Percentiles rank a stretch among this genome's conserved stretches.
These are phyloP conservation scores for Yarrowia sp. DNA, from an alignment of 805 yeast genomes.

Conservation along the genomic window DNA sequence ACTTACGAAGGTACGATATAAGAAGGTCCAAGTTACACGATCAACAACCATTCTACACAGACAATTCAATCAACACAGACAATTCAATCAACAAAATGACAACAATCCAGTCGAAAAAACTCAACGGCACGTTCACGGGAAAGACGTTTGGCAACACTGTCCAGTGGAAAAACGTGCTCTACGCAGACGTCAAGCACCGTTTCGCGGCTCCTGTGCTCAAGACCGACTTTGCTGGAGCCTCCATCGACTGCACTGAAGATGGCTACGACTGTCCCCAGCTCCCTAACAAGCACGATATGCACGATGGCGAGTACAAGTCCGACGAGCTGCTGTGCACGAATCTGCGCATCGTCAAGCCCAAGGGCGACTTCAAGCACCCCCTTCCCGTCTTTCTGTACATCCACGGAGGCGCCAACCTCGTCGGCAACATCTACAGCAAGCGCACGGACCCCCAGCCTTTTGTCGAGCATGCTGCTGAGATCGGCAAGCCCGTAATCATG, in stretches of 20 bases:
- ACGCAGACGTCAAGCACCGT: constrained; percentile 19
- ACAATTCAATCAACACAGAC: too few species aligned
- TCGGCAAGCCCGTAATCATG: constrained; percentile 36
- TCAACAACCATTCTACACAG: too few species aligned
- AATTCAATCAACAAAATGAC: neutral
- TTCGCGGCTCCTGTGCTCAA: constrained; percentile 3
- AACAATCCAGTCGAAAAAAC: neutral
- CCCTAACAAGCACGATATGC: constrained; percentile 12
- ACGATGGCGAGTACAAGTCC: constrained; percentile 16
- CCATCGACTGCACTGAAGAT: constrained; percentile 7
- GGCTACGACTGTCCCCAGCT: constrained; percentile 18
- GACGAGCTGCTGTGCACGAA: constrained; percentile 37
- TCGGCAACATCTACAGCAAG: constrained; percentile 37
- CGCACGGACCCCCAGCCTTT: constrained; percentile 33
- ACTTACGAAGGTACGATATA: too few species aligned
- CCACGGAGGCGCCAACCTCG: constrained; percentile 40
- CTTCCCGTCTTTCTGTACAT: constrained; percentile 42
- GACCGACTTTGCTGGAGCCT: neutral
- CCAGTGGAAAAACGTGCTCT: constrained; percentile 16
- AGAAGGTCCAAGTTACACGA: too few species aligned
- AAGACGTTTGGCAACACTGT: neutral
- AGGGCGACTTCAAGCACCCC: constrained; percentile 1
- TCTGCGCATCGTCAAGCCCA: constrained; percentile 33
- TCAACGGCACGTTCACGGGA: constrained; percentile 7
- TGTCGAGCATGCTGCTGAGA: constrained; percentile 31